These are phyloP conservation scores for Mercurialis annua DNA, from an alignment of 345 rosid species.

Conservation along the genomic window DNA sequence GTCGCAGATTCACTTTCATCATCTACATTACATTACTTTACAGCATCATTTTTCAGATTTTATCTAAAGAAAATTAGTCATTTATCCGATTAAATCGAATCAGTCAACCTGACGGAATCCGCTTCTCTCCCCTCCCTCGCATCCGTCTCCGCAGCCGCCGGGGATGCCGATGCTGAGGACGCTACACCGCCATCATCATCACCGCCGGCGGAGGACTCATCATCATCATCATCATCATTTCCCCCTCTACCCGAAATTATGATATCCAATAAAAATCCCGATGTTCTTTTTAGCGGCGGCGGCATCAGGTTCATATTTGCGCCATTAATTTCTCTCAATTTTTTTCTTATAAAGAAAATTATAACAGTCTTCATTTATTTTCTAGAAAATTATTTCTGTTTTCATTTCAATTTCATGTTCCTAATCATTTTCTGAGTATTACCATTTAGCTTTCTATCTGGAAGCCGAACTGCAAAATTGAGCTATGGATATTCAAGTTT, in stretches of 20 bases:
- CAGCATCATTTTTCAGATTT: too few relatives aligned
- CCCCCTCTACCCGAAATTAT: conserved; percentile 8
- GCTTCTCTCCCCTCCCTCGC: conserved; percentile 4
- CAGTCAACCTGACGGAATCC: conserved; percentile 12
- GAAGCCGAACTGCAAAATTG: conserved; percentile 31
- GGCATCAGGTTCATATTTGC: conserved; percentile 54
- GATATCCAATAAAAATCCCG: conserved; percentile 31
- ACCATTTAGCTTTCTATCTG: conserved; percentile 32
- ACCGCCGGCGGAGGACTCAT: neutral
- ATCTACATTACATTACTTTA: too few relatives aligned
- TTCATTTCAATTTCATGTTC: neutral
- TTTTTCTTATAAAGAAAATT: too few relatives aligned
- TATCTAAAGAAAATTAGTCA: too few relatives aligned
- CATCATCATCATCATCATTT: conserved; percentile 2
- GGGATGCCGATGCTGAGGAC: conserved; percentile 17
- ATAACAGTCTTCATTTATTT: too few relatives aligned
- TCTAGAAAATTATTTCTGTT: too few relatives aligned
- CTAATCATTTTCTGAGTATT: neutral
- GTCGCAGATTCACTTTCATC: too few relatives aligned
- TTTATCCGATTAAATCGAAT: neutral
- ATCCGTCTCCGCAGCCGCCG: conserved; percentile 6
- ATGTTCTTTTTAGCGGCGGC: conserved; percentile 45
- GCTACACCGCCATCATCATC: neutral
- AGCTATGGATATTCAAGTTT: conserved; percentile 60
- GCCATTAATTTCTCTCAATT: too few relatives aligned